Base-by-base conservation (phyloP, 257 asterid species). In the Anisodus tanguticus region DNA sequence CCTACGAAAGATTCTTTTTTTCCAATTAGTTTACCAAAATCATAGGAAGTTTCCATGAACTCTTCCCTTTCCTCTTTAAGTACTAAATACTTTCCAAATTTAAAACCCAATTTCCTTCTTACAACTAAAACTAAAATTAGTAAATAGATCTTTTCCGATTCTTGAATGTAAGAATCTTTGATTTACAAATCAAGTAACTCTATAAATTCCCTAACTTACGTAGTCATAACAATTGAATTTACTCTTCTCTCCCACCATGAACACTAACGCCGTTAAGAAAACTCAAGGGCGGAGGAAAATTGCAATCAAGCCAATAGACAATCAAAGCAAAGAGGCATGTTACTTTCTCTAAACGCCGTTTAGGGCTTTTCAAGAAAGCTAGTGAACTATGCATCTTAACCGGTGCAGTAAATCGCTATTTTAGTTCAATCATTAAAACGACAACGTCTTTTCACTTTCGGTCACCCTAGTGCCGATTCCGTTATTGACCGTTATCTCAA, bases 321-420 rank as follows among this genome's bases (percentile, higher is more conserved):
- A 86, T 45, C 87, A 69, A 37, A 39, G 55, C 1, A n/a, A n/a
- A 85, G 54, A 43, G 87, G 2, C 88, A 85, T 49, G 91, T 86
- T 0, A 85, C 93, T 0, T 90, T 90, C 81, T 41, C 86, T 11
- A 87, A 89, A 54, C 88, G 90, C 1, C 87, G 90, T 26, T 3
- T 10, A 6, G 93, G 91, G 0, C 71, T 90, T 1, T 90, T 88
- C 84, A 71, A 81, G 4, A 89, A 90, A 22, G 91, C 91, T 0
- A 77, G 86, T n/a, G 91, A 90, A 26, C 88, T 90, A 66, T 37
- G 84, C 81, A 12, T 87, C 64, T 86, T 88, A 68, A 84, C 86
- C 79, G 88, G 88, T 4, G 82, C 90, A 2, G 84, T n/a, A 83
- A 3, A 39, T 85, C 1, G 90, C 79, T 1, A 86, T 89, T 11